A percentile compares a stretch with the other conserved stretches of the same genome.
Conservation (phyloP, 768 basidiomycete species). For the Suillus lakei region DNA sequence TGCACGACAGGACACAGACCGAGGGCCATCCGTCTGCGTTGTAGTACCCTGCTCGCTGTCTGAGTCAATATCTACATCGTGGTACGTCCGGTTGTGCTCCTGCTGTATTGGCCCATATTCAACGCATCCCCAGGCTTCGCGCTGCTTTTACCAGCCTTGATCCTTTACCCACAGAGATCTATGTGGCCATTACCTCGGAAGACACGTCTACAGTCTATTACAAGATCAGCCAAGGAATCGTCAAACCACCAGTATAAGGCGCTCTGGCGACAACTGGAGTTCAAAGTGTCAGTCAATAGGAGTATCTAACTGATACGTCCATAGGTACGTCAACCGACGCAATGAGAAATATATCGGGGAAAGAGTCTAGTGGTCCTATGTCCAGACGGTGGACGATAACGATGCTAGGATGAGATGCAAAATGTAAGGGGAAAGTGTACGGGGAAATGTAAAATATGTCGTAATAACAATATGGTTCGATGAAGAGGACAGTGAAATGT, state of each 20-base stretch:
- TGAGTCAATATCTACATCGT: constrained; percentile 66
- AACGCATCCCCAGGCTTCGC: constrained; percentile 50
- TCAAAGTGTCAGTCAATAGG: too few species aligned
- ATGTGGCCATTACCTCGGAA: constrained; percentile 72
- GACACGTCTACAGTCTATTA: constrained; percentile 89
- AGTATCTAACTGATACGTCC: not conserved
- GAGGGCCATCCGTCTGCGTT: constrained; percentile 34
- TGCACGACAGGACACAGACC: constrained; percentile 41
- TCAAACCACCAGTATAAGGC: constrained; percentile 65
- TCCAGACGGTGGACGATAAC: not conserved
- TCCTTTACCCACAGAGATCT: constrained; percentile 49
- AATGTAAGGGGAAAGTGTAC: not conserved
- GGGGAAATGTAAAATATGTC: not conserved
- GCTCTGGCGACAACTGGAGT: not conserved
- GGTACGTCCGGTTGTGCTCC: constrained; percentile 43
- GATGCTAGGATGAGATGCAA: not conserved
- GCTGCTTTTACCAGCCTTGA: constrained; percentile 58
- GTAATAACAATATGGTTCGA: not conserved
- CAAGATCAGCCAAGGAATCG: constrained; percentile 76
- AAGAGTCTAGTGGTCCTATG: not conserved
- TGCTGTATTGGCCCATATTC: not conserved
- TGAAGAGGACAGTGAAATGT: not conserved
- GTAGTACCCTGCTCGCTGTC: constrained; percentile 73
- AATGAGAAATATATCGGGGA: not conserved
- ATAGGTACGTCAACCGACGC: not conserved